phyloP scores from a whole-genome alignment of 2,329 filamentous ascomycete species.

The Aquanectria penicillioides region DNA sequence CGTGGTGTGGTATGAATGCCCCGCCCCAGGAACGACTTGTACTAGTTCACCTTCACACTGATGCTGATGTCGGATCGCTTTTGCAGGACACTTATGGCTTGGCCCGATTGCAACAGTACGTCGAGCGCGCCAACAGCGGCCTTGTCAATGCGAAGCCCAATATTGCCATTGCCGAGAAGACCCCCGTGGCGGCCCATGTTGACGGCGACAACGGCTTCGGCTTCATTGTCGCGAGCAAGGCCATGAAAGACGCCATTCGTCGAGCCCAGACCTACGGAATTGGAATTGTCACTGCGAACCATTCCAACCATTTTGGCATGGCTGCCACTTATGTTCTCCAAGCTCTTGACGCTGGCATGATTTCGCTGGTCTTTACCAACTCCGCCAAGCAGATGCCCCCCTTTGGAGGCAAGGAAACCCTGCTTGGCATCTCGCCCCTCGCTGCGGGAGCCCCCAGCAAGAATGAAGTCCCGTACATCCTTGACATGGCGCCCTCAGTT shows the following conservation, averaged over 20 bases:
- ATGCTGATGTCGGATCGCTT: not conserved
- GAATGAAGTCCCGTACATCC: constrained; percentile 19
- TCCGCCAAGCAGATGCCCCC: constrained; percentile 25
- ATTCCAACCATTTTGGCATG: constrained; percentile 28
- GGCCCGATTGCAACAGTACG: constrained; percentile 18
- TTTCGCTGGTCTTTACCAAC: constrained; percentile 25
- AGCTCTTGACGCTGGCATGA: constrained; percentile 20
- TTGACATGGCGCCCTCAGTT: constrained; percentile 24
- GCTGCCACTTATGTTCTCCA: constrained; percentile 22
- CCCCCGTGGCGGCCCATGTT: constrained; percentile 19
- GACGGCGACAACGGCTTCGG: constrained; percentile 25
- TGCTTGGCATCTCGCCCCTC: constrained; percentile 21
- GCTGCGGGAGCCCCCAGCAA: constrained; percentile 21
- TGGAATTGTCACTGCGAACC: constrained; percentile 21
- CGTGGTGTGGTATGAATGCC: constrained; percentile 14
- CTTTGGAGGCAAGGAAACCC: constrained; percentile 24
- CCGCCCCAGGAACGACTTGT: too few relatives aligned
- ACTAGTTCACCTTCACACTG: not conserved
- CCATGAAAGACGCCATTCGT: constrained; percentile 20
- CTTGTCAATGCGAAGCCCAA: constrained; percentile 20
- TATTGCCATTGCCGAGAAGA: constrained; percentile 20
- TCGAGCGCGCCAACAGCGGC: constrained; percentile 20
- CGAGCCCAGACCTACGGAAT: constrained; percentile 22
- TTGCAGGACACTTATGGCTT: constrained; percentile 22
- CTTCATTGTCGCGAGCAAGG: constrained; percentile 21